These are phyloP conservation scores for Plasmodium ovale DNA, from an alignment of 169 alveolate genomes.

Conservation along the genomic window DNA sequence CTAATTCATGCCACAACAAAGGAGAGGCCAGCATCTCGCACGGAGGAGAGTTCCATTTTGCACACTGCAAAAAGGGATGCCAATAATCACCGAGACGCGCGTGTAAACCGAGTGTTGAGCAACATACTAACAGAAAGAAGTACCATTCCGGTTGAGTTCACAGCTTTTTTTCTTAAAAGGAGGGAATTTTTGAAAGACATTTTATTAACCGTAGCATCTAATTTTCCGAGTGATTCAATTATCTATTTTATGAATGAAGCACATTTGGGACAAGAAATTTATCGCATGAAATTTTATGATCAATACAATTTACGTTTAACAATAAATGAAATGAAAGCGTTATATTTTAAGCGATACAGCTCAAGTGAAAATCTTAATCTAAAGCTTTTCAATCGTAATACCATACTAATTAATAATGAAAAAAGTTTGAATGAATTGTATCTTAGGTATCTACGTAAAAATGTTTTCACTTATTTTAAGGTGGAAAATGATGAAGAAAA, in stretches of 20 bases:
- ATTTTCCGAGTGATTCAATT: constrained; percentile 46
- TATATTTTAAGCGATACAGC: constrained; percentile 16
- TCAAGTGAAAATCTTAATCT: constrained; percentile 1
- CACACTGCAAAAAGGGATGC: not conserved
- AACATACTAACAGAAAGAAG: constrained; percentile 9
- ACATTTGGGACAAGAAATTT: constrained; percentile 18
- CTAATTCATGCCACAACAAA: no score
- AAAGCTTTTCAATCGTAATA: constrained; percentile 21
- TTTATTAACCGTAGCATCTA: constrained; percentile 29
- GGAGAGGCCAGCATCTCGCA: no score
- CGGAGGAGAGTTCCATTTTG: not conserved
- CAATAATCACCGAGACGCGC: not conserved
- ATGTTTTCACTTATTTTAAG: not conserved
- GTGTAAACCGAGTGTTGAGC: not conserved
- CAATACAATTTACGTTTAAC: not conserved
- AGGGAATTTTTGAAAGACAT: constrained; percentile 51
- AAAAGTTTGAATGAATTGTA: constrained; percentile 34
- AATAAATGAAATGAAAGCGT: constrained; percentile 19
- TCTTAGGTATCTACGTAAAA: constrained; percentile 19
- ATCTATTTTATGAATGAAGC: constrained; percentile 44
- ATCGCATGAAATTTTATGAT: constrained; percentile 15
- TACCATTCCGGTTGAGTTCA: constrained; percentile 34
- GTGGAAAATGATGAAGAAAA: not conserved
- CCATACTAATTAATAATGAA: constrained; percentile 29
- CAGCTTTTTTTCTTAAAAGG: constrained; percentile 28